Base-by-base conservation (phyloP, 495 filamentous ascomycete genomes). In the Xylaria flabelliformis region DNA sequence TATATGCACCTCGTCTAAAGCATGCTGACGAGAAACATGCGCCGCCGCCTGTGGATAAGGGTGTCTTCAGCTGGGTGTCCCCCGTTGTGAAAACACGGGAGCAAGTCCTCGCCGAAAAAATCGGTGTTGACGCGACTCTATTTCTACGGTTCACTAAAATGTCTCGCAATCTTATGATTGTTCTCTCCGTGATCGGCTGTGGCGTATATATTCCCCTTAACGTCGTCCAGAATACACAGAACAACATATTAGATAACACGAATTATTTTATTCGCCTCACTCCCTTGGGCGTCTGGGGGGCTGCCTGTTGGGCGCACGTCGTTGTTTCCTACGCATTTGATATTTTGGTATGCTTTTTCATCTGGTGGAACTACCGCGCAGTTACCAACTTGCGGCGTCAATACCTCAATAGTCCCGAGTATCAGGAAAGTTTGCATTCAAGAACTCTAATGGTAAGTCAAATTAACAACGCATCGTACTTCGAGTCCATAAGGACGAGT, bases 1-100 rank as follows among this genome's bases (percentile, higher is more conserved):
- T 95, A 55, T 96, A 96, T 79, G 92, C 93, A 0, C 93, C 93
- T 36, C 92, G 93, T 74, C 82, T 93, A 62, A 93, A 92, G 75
- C 88, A 93, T 83, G 90, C 91, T 53, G 91, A 95, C 73, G 84
- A 88, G 64, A 92, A 91, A 81, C 91, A 95, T 83, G 83, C 90
- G 34, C 93, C 93, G 15, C 93, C 93, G 19, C 85, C 87, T 26
- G 85, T 95, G 73, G 91, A 88, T 62, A 93, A 89, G 72, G 91
- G 92, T 19, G 76, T 93, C 44, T 91, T 94, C 74, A 86, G 90
- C 59, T 96, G 93, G 93, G 75, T 93, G 46, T 83, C 84, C 58
- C 92, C 93, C 0, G 84, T 95, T 34, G 76, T 91, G 51, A 85
- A 83, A 48, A 91, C 89, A 48, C 90, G 89, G 64, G 93, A 96